Conservation (phyloP, 345 rosid genomes). For the Gossypioides kirkii region DNA sequence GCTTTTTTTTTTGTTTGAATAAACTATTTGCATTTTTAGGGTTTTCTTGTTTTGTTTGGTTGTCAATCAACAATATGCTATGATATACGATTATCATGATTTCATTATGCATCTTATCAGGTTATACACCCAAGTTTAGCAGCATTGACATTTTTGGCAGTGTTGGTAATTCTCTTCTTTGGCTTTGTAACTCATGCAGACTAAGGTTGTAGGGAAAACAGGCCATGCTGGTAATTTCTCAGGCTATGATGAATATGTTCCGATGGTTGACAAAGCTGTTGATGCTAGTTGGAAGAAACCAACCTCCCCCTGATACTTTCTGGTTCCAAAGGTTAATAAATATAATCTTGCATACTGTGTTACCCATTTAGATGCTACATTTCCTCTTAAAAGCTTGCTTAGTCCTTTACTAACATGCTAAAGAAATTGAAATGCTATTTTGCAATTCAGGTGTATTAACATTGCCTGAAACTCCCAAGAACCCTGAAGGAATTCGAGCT, state of each 20-base stretch:
- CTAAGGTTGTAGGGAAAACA: slow-evolving; percentile 61
- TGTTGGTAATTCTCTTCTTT: slow-evolving; percentile 1
- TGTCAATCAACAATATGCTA: neutral
- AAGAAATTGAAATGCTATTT: slow-evolving; percentile 15
- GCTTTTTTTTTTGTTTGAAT: neutral
- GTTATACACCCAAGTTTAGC: neutral
- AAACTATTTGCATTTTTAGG: neutral
- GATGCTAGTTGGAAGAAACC: slow-evolving; percentile 84
- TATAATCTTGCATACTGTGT: neutral
- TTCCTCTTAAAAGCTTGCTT: neutral
- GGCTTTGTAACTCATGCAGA: slow-evolving; percentile 37
- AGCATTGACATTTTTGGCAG: neutral
- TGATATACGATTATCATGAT: neutral
- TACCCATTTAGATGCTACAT: neutral
- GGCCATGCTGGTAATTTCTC: slow-evolving; percentile 57
- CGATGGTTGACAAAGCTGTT: slow-evolving; percentile 97
- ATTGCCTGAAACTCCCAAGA: slow-evolving; percentile 38
- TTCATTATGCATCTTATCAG: neutral
- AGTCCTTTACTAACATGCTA: slow-evolving; percentile 11
- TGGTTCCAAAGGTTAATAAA: slow-evolving; percentile 54
- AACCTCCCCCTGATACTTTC: slow-evolving; percentile 36
- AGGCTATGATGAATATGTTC: slow-evolving; percentile 97
- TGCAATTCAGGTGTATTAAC: slow-evolving; percentile 38
- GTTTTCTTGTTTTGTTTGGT: neutral
- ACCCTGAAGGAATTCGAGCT: slow-evolving; percentile 48